Base-by-base conservation (phyloP, 805 yeast genomes). In the Starmerella geochares region DNA sequence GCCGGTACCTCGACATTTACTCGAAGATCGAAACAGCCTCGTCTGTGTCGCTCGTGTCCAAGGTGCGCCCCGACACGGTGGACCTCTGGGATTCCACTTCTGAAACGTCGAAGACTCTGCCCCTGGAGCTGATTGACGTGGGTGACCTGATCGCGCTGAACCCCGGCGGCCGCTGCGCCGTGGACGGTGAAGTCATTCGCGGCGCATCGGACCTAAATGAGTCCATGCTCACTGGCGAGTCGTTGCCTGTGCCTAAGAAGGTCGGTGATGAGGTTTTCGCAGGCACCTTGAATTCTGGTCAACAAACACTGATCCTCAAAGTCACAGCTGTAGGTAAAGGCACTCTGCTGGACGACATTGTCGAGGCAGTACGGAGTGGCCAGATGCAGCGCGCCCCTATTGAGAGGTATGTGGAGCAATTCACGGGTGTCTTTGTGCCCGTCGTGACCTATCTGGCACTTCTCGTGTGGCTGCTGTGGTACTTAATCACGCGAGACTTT, bases 201-300 rank as follows among this genome's bases (percentile, higher is more conserved):
- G 96, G 97, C 3, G 69, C 69, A 16, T 76, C 90, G 51, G 90
- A 85, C 55, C 81, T 86, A 64, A 95, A 90, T 63, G 97, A 90
- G 68, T 77, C 87, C 25, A 80, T 95, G 3, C 71, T 90, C 24
- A 90, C 96, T 2, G 98, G 98, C 57, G 98, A 90, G 68, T 57
- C 68, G 0, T 63, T 68, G 14, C 84, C 87, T 1, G 79, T 81
- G 13, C 66, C 66, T 17, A 83, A 77, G 56, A 48, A 52, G 0
- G 65, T 67, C 0, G 88, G 88, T 0, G 86, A 81, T 53, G 83
- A 78, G 53, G 70, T 83, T 2, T 83, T 75, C 65, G 78, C 86
- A 0, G 92, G 90, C 1, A 81, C 90, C 0, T 71, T 81, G 6
- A 83, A 82, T 59, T 67, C 69, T 14, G 86, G 90, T 1, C 69